Evolutionary conservation across 176 grass and related monocot species (phyloP).

Genomic region (Paspalum vaginatum): DNA sequence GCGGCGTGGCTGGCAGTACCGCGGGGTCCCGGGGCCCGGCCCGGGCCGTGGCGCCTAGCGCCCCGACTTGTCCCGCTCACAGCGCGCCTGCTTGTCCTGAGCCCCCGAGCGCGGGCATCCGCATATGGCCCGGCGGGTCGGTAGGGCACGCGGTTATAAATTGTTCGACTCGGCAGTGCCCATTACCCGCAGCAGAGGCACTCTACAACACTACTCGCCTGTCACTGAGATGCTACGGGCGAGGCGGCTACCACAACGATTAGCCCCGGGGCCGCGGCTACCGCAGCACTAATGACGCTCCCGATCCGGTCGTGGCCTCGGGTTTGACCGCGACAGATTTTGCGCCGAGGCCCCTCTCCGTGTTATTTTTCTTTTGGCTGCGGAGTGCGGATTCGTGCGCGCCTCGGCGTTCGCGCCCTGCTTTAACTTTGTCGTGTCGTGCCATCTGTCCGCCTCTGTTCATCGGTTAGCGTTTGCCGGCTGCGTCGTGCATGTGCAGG

Average conservation of each 20-base stretch:
- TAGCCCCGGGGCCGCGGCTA: neutral
- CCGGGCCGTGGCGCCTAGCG: neutral
- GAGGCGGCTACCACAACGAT: neutral
- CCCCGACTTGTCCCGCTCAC: slow-evolving; percentile 19
- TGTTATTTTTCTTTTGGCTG: neutral
- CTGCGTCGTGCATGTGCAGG: slow-evolving; percentile 12
- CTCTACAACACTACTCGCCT: no score
- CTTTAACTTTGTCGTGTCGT: slow-evolving; percentile 20
- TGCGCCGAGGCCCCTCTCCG: neutral
- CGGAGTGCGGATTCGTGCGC: neutral
- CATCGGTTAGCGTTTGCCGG: slow-evolving; percentile 37
- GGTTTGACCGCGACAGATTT: neutral
- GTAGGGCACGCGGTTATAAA: neutral
- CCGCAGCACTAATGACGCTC: neutral
- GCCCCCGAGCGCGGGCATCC: slow-evolving; percentile 10
- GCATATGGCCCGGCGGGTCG: neutral
- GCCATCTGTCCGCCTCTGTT: slow-evolving; percentile 13
- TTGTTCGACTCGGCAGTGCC: no score
- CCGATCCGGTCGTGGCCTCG: neutral
- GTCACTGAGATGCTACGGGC: neutral
- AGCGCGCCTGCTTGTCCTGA: slow-evolving; percentile 21
- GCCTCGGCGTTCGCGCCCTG: slow-evolving; percentile 16
- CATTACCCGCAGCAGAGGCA: neutral
- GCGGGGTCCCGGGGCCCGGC: slow-evolving; percentile 7
- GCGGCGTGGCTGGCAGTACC: neutral